These are phyloP conservation scores for Trematosphaeria pertusa DNA, from an alignment of 2,329 filamentous ascomycete genomes.

Conservation along the genomic window DNA sequence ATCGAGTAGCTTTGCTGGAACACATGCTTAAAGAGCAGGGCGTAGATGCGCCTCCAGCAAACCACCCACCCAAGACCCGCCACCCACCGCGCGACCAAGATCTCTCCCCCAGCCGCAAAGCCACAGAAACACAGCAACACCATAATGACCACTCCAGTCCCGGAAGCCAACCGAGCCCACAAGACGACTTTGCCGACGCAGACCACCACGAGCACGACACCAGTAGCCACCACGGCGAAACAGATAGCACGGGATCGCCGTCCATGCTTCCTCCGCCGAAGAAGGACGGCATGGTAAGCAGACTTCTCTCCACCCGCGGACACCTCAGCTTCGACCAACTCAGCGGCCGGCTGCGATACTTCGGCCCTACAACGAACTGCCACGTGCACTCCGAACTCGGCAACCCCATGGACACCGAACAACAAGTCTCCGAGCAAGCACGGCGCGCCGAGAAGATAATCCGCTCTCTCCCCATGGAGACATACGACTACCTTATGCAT, in stretches of 20 bases:
- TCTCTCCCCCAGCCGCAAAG: conserved; percentile 26
- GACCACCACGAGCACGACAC: conserved; percentile 34
- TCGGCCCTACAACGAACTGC: conserved; percentile 61
- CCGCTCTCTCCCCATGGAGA: conserved; percentile 53
- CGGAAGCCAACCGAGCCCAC: conserved; percentile 37
- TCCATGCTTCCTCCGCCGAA: conserved; percentile 46
- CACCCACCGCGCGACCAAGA: conserved; percentile 44
- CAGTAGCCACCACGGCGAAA: conserved; percentile 31
- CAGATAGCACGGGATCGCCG: conserved; percentile 37
- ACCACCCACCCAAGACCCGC: conserved; percentile 61
- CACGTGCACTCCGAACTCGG: conserved; percentile 57
- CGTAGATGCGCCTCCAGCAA: conserved; percentile 57
- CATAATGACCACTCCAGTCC: conserved; percentile 39
- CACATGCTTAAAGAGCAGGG: conserved; percentile 59
- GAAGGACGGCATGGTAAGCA: conserved; percentile 58
- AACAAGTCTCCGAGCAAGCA: conserved; percentile 55
- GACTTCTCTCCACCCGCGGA: conserved; percentile 58
- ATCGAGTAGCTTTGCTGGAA: conserved; percentile 61
- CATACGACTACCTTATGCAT: conserved; percentile 61
- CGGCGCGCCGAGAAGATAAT: conserved; percentile 59
- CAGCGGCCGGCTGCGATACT: conserved; percentile 60
- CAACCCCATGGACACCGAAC: conserved; percentile 43
- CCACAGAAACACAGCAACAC: conserved; percentile 18
- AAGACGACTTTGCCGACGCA: conserved; percentile 36
- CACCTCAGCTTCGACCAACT: conserved; percentile 61